Percentiles rank a stretch among this genome's conserved stretches.
Evolutionary conservation across 1,284 basidiomycete species (phyloP).

Genomic region (Cryptococcus hybrid): DNA sequence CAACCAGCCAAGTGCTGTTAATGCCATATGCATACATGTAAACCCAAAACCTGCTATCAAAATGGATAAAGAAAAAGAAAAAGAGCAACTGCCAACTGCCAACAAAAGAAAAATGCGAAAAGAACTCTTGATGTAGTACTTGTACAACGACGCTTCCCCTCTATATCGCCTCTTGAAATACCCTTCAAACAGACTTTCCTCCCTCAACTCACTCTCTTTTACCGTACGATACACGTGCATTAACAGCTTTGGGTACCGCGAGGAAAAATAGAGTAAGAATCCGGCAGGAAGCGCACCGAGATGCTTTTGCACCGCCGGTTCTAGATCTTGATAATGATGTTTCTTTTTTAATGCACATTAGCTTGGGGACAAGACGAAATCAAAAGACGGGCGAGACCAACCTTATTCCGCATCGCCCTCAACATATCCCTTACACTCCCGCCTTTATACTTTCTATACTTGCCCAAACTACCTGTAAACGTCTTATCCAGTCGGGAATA

Average conservation of each 20-base stretch:
- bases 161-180: slow-evolving; percentile 62
- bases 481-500: slow-evolving; percentile 77
- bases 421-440: slow-evolving; percentile 86
- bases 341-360: too few species aligned
- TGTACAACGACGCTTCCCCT: not conserved
- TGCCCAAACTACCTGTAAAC: slow-evolving; percentile 91
- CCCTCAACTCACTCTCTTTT: slow-evolving; percentile 60
- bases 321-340: slow-evolving; percentile 91
- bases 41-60: not conserved
- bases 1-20: not conserved
- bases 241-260: slow-evolving; percentile 86
- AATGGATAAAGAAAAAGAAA: too few species aligned
- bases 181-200: slow-evolving; percentile 78
- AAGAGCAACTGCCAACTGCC: not conserved
- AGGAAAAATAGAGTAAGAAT: slow-evolving; percentile 88
- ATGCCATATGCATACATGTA: not conserved
- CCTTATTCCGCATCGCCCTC: slow-evolving; percentile 92
- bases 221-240: slow-evolving; percentile 87
- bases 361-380: too few species aligned
- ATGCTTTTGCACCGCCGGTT: slow-evolving; percentile 80
- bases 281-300: slow-evolving; percentile 88
- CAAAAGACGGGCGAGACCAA: too few species aligned
- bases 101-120: slow-evolving; percentile 3
- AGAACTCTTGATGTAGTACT: not conserved
- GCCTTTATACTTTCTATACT: slow-evolving; percentile 95